A percentile compares a stretch with the other conserved stretches of the same genome.
Conservation (phyloP, 352 stramenopile genomes). For the Saprolegnia parasitica region DNA sequence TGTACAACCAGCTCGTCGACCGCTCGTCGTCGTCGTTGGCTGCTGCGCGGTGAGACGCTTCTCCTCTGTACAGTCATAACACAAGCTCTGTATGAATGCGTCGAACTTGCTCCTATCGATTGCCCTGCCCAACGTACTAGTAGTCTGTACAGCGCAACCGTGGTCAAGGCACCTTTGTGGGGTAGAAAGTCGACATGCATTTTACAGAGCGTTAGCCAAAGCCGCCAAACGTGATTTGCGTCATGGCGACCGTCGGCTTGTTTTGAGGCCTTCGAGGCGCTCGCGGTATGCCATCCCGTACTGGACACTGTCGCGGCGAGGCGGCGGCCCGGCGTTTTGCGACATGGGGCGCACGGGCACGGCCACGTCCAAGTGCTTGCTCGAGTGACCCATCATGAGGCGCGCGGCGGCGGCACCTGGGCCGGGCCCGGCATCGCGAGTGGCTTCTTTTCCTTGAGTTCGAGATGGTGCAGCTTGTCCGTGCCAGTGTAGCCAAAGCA, state of each 20-base stretch:
- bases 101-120: too few species aligned
- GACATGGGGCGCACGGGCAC: conserved; percentile 59
- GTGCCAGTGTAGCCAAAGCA: conserved; percentile 78
- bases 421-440: conserved; percentile 57
- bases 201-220: conserved; percentile 33
- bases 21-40: neutral
- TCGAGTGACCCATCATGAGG: conserved; percentile 80
- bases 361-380: conserved; percentile 64
- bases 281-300: conserved; percentile 80
- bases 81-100: too few species aligned
- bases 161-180: too few species aligned
- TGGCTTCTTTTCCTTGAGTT: conserved; percentile 51
- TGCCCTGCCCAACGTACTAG: too few species aligned
- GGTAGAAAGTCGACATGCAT: neutral
- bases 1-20: conserved; percentile 9
- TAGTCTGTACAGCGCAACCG: too few species aligned
- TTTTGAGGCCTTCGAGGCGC: conserved; percentile 63
- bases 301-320: conserved; percentile 49
- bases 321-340: conserved; percentile 41
- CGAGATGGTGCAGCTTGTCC: conserved; percentile 62
- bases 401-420: conserved; percentile 73
- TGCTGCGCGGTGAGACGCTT: neutral
- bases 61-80: too few species aligned
- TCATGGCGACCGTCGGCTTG: conserved; percentile 71
- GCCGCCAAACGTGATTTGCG: conserved; percentile 70